A percentile compares a stretch with the other conserved stretches of the same genome.
phyloP scores from a whole-genome alignment of 768 basidiomycete genomes.

The Russula lepida region DNA sequence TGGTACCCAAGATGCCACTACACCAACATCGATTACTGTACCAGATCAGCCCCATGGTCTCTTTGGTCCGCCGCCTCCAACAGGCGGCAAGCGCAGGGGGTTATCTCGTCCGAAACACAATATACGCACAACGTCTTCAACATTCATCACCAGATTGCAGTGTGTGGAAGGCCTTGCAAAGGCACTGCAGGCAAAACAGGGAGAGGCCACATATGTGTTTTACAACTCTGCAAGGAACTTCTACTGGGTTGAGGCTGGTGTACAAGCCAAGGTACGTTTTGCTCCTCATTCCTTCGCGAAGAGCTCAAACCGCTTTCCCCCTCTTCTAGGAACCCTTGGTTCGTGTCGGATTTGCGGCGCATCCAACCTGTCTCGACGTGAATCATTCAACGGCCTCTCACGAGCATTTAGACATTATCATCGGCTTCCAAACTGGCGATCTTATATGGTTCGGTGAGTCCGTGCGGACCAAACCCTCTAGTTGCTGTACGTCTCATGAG shows the following conservation, averaged over 20 bases:
- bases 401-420: constrained; percentile 77
- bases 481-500: not conserved
- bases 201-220: constrained; percentile 80
- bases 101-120: constrained; percentile 78
- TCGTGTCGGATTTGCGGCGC: constrained; percentile 74
- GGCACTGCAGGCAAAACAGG: constrained; percentile 65
- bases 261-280: constrained; percentile 64
- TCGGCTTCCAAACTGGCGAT: constrained; percentile 94
- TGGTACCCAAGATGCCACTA: constrained; percentile 23
- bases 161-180: constrained; percentile 68
- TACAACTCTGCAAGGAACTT: constrained; percentile 82
- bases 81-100: constrained; percentile 53
- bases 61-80: constrained; percentile 37
- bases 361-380: constrained; percentile 88
- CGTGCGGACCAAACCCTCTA: not conserved
- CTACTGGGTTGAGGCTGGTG: constrained; percentile 81
- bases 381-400: constrained; percentile 69
- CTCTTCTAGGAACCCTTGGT: constrained; percentile 69
- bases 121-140: constrained; percentile 83
- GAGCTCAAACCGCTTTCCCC: not conserved
- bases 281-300: not conserved
- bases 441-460: constrained; percentile 83
- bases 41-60: constrained; percentile 42
- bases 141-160: constrained; percentile 85
- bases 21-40: constrained; percentile 35